Conservation (phyloP, 2,329 filamentous ascomycete genomes). For the Penicillium sp. region DNA sequence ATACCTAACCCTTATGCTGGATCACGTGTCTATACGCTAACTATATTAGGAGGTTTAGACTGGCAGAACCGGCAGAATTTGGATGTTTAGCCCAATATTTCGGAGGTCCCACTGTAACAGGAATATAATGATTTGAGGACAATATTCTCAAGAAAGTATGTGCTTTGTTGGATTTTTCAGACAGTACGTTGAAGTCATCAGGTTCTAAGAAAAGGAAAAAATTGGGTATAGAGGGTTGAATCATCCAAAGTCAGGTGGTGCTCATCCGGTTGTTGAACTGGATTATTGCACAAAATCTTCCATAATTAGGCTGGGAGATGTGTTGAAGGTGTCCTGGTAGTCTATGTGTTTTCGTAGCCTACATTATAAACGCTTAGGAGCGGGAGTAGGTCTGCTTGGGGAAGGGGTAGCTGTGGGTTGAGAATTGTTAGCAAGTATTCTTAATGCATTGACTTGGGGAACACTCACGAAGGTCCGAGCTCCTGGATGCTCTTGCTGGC, state of each 20-base stretch:
- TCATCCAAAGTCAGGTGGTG: slow-evolving; percentile 25
- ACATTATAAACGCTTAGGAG: slow-evolving; percentile 16
- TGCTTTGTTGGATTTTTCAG: slow-evolving; percentile 7
- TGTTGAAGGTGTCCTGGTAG: slow-evolving; percentile 19
- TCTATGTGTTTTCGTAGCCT: slow-evolving; percentile 13
- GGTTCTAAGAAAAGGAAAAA: slow-evolving; percentile 18
- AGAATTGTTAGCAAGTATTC: slow-evolving; percentile 15
- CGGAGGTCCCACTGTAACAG: no score
- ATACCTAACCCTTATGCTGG: no score
- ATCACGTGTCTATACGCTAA: no score
- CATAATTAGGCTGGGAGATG: slow-evolving; percentile 11
- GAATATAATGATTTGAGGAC: not conserved
- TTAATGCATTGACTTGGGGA: not conserved
- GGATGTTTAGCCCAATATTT: no score
- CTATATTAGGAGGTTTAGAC: no score
- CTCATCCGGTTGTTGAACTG: slow-evolving; percentile 12
- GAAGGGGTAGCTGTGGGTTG: slow-evolving; percentile 58
- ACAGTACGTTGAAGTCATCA: slow-evolving; percentile 25
- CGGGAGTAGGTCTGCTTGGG: slow-evolving; percentile 66
- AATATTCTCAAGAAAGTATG: not conserved
- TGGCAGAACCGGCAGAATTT: no score
- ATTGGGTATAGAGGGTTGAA: slow-evolving; percentile 39
- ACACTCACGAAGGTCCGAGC: slow-evolving; percentile 83
- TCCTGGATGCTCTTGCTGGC: slow-evolving; percentile 89
- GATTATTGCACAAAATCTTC: slow-evolving; percentile 14